Conservation (phyloP, 164 flowering plant species). For the Annona squamosa region DNA sequence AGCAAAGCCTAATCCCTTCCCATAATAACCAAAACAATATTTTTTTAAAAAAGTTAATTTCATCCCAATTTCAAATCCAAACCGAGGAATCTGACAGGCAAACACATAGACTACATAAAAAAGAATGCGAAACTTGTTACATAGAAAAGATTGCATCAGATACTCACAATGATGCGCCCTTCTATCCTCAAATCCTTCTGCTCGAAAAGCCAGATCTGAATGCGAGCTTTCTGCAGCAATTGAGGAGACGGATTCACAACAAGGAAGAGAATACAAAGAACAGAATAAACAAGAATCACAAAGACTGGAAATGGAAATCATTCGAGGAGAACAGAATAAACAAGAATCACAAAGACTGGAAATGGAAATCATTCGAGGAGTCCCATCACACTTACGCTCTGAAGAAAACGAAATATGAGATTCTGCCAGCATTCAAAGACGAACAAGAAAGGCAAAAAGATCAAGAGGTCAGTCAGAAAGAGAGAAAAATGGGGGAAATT, state of each 20-base stretch:
- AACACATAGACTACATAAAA: too few relatives aligned
- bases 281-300: neutral
- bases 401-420: conserved; percentile 63
- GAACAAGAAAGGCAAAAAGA: conserved; percentile 1
- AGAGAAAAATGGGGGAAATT: neutral
- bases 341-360: neutral
- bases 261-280: neutral
- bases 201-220: conserved; percentile 63
- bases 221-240: conserved; percentile 42
- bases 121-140: too few relatives aligned
- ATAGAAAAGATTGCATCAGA: neutral
- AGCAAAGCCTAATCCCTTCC: too few relatives aligned
- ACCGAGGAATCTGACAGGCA: too few relatives aligned
- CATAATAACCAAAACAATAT: too few relatives aligned
- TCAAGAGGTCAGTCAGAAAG: neutral
- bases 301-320: neutral
- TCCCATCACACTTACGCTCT: conserved; percentile 36
- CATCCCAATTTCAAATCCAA: too few relatives aligned
- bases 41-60: too few relatives aligned
- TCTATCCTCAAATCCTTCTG: conserved; percentile 56
- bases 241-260: neutral
- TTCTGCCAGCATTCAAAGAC: conserved; percentile 24
- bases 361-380: neutral
- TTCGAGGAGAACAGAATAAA: too few relatives aligned
- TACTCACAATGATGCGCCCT: conserved; percentile 44